These are phyloP conservation scores for Monilinia aucupariae DNA, from an alignment of 2,329 filamentous ascomycete species.

Conservation along the genomic window DNA sequence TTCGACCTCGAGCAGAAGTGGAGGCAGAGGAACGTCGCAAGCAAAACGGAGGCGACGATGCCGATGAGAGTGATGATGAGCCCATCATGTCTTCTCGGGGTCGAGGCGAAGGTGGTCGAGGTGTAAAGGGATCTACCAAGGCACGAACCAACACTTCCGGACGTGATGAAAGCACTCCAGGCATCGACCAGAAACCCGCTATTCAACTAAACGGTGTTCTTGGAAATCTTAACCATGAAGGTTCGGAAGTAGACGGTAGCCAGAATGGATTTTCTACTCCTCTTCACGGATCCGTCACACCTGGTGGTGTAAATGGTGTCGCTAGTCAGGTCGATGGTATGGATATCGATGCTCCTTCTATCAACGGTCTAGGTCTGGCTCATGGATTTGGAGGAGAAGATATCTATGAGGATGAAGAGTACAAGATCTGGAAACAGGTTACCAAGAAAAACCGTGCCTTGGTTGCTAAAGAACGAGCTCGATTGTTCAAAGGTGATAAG, in stretches of 20 bases:
- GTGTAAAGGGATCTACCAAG: constrained; percentile 56
- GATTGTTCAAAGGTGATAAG: constrained; percentile 78
- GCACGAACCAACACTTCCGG: constrained; percentile 69
- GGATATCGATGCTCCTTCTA: constrained; percentile 75
- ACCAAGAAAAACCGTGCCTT: constrained; percentile 92
- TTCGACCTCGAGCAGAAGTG: constrained; percentile 87
- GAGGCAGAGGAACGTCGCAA: constrained; percentile 82
- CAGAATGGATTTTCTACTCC: constrained; percentile 82
- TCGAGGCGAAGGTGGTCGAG: constrained; percentile 62
- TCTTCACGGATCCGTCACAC: constrained; percentile 69
- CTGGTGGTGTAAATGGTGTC: constrained; percentile 62
- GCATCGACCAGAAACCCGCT: constrained; percentile 66
- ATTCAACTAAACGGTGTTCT: constrained; percentile 61
- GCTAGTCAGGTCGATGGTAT: constrained; percentile 76
- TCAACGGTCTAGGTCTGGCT: constrained; percentile 59
- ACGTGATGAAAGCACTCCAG: constrained; percentile 73
- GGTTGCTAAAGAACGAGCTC: constrained; percentile 77
- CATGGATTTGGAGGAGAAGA: constrained; percentile 67
- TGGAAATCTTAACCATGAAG: constrained; percentile 55
- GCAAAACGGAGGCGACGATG: constrained; percentile 78
- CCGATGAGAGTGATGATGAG: constrained; percentile 94
- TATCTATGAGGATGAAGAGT: constrained; percentile 84
- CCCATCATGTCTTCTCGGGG: constrained; percentile 97
- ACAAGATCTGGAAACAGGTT: constrained; percentile 97
- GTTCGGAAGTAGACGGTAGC: constrained; percentile 79